Conservation (phyloP, 1,139 yeast genomes). For the Chernovozyma sophiae-reginae region DNA sequence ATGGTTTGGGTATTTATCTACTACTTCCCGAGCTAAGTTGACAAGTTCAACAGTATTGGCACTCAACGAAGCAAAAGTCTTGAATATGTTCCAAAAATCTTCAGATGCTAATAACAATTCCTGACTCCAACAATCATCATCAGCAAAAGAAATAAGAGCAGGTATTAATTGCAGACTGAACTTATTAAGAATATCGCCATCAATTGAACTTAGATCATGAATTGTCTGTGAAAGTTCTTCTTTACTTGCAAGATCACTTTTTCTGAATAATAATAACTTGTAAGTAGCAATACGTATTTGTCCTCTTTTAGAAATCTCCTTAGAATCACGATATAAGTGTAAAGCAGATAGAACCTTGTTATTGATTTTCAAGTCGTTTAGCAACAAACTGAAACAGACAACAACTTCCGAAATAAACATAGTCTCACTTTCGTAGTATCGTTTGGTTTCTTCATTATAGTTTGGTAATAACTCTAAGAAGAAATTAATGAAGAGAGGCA, state of each 20-base stretch:
- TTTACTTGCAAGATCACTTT: slow-evolving; percentile 16
- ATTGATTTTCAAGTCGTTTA: slow-evolving; percentile 34
- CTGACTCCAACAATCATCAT: slow-evolving; percentile 46
- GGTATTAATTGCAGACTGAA: slow-evolving; percentile 49
- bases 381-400: slow-evolving; percentile 46
- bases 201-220: slow-evolving; percentile 22
- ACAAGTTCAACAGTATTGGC: slow-evolving; percentile 48
- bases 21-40: slow-evolving; percentile 43
- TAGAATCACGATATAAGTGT: slow-evolving; percentile 10
- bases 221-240: slow-evolving; percentile 18
- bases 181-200: slow-evolving; percentile 38
- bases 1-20: slow-evolving; percentile 33
- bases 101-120: slow-evolving; percentile 39
- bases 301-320: slow-evolving; percentile 26
- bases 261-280: slow-evolving; percentile 38
- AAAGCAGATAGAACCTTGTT: slow-evolving; percentile 21
- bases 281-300: slow-evolving; percentile 35
- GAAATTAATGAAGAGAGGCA: slow-evolving; percentile 16
- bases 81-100: slow-evolving; percentile 60
- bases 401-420: slow-evolving; percentile 54
- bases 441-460: slow-evolving; percentile 30
- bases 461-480: slow-evolving; percentile 30
- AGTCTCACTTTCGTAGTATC: slow-evolving; percentile 51
- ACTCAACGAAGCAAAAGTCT: slow-evolving; percentile 55
- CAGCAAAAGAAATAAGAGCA: slow-evolving; percentile 52